These are phyloP conservation scores for Deinandra increscens DNA, from an alignment of 129 eudicot species.

Conservation along the genomic window DNA sequence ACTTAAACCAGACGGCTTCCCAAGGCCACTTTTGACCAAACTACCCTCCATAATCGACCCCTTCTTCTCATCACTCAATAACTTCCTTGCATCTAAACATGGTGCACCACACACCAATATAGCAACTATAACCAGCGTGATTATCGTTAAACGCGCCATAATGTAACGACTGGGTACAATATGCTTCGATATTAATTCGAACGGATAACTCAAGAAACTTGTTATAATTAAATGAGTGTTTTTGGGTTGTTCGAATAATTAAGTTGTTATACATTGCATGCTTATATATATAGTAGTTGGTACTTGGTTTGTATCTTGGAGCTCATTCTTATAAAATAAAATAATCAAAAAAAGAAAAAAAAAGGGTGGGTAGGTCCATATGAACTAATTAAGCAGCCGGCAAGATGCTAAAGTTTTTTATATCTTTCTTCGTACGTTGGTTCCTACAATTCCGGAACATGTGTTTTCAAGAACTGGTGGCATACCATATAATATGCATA, in stretches of 20 bases:
- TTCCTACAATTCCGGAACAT: constrained; percentile 19
- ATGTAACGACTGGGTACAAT: constrained; percentile 21
- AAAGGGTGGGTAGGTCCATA: constrained; percentile 41
- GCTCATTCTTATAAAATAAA: too few relatives aligned
- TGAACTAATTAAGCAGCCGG: constrained; percentile 62
- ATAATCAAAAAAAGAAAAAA: too few relatives aligned
- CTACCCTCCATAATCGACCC: constrained; percentile 4
- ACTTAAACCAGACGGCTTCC: constrained; percentile 15
- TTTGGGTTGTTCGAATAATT: too few relatives aligned
- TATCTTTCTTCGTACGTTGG: constrained; percentile 2
- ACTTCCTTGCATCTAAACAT: constrained; percentile 47
- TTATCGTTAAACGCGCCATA: constrained; percentile 40
- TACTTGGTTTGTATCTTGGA: constrained; percentile 6
- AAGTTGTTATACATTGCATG: constrained; percentile 8
- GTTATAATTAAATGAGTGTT: too few relatives aligned
- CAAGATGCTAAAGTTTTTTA: constrained; percentile 12
- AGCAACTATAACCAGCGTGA: constrained; percentile 22
- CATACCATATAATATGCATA: neutral
- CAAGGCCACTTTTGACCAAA: constrained; percentile 12
- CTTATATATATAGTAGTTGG: constrained; percentile 26
- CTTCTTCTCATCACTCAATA: constrained; percentile 25
- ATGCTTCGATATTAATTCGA: neutral
- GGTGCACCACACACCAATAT: constrained; percentile 29
- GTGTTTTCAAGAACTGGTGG: constrained; percentile 19
- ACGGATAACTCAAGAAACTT: constrained; percentile 2